phyloP scores from a whole-genome alignment of 352 stramenopile species.

The Phytophthora chlamydospora region DNA sequence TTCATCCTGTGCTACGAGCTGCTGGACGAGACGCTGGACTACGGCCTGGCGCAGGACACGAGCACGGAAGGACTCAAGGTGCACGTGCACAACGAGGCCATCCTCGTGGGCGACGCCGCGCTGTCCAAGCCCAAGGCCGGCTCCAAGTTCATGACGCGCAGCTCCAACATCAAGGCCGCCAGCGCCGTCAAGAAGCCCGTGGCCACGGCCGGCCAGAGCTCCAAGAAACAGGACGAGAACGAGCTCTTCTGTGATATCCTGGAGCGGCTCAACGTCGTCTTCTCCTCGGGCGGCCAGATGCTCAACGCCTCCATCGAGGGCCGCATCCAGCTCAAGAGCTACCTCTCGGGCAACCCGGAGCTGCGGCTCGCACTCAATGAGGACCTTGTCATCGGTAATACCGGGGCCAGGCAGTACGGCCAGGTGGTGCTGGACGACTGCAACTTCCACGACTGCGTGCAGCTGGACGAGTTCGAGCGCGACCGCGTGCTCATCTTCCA shows the following conservation, averaged over 20 bases:
- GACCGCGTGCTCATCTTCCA: slow-evolving; percentile 90
- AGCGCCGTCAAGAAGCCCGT: slow-evolving; percentile 92
- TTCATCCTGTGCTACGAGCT: slow-evolving; percentile 99
- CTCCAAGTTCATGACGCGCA: slow-evolving; percentile 86
- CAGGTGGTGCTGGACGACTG: slow-evolving; percentile 97
- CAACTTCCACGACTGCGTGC: slow-evolving; percentile 99
- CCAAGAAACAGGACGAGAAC: slow-evolving; percentile 93
- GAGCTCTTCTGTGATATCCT: slow-evolving; percentile 99
- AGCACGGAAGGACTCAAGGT: slow-evolving; percentile 97
- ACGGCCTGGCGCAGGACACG: slow-evolving; percentile 97
- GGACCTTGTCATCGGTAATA: slow-evolving; percentile 95
- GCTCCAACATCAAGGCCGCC: slow-evolving; percentile 78
- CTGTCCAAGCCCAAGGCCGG: slow-evolving; percentile 91
- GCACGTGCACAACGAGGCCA: slow-evolving; percentile 98
- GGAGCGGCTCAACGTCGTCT: slow-evolving; percentile 98
- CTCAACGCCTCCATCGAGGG: slow-evolving; percentile 98
- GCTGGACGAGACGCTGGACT: slow-evolving; percentile 99
- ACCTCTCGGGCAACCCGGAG: slow-evolving; percentile 98
- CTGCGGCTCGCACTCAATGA: slow-evolving; percentile 96
- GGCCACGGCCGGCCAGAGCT: slow-evolving; percentile 65
- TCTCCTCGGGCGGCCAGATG: slow-evolving; percentile 96
- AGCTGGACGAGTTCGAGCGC: slow-evolving; percentile 95
- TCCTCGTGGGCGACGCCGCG: slow-evolving; percentile 89
- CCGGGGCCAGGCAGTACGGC: slow-evolving; percentile 82
- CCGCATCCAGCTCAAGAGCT: slow-evolving; percentile 98